phyloP scores from a whole-genome alignment of 2,329 filamentous ascomycete species.

The Elsinoe necatrix region DNA sequence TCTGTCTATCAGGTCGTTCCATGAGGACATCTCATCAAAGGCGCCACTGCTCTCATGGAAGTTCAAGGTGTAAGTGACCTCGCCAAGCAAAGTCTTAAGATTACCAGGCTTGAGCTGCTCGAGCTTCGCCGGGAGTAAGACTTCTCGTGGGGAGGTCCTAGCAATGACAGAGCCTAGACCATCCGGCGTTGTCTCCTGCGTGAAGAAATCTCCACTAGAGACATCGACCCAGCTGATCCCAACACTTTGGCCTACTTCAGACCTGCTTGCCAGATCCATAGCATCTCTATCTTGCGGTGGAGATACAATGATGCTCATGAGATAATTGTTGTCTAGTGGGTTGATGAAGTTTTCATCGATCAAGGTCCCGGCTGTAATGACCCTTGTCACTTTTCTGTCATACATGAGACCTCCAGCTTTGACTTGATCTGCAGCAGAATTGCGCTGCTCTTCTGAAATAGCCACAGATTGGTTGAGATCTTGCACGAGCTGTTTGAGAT shows the following conservation, averaged over 20 bases:
- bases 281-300: conserved; percentile 16
- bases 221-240: conserved; percentile 92
- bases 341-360: conserved; percentile 98
- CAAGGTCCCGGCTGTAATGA: conserved; percentile 88
- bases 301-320: conserved; percentile 66
- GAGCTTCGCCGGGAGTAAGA: conserved; percentile 57
- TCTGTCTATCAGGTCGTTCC: conserved; percentile 69
- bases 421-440: conserved; percentile 58
- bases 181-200: conserved; percentile 62
- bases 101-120: conserved; percentile 39
- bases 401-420: conserved; percentile 74
- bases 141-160: conserved; percentile 73
- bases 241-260: conserved; percentile 31
- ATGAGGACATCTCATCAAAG: conserved; percentile 48
- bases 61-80: conserved; percentile 58
- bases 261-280: background rate
- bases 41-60: conserved; percentile 48
- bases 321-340: conserved; percentile 84
- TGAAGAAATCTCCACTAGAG: conserved; percentile 90
- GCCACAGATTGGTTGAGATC: conserved; percentile 87
- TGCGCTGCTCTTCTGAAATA: conserved; percentile 84
- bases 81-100: conserved; percentile 26
- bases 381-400: conserved; percentile 72
- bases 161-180: conserved; percentile 73
- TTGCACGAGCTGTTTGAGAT: conserved; percentile 85